Evolutionary conservation across 305 asterid species (phyloP).

Genomic region (Fraxinus velutina): DNA sequence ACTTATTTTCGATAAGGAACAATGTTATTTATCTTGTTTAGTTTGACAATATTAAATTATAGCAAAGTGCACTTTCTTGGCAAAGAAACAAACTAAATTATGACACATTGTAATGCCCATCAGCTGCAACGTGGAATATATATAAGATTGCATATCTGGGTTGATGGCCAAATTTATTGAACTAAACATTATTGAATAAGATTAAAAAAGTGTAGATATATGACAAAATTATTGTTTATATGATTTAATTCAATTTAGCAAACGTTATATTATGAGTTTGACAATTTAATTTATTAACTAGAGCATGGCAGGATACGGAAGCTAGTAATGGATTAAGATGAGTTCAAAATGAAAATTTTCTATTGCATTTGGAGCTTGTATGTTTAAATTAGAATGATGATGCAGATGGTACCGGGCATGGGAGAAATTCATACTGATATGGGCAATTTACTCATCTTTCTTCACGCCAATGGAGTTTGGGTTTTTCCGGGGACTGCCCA

Average conservation of each 20-base stretch:
- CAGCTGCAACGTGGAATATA: background rate
- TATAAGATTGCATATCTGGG: background rate
- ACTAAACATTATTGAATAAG: background rate
- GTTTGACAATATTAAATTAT: background rate
- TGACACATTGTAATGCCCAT: background rate
- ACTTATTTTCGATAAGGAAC: background rate
- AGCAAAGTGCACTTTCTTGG: background rate
- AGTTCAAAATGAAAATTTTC: background rate
- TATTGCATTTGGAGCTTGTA: background rate
- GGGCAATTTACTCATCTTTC: slow-evolving; percentile 86
- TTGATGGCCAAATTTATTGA: background rate
- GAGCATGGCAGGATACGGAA: background rate
- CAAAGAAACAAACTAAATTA: background rate
- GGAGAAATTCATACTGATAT: slow-evolving; percentile 73
- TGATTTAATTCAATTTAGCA: background rate
- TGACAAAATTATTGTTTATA: background rate
- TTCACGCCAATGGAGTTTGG: slow-evolving; percentile 93
- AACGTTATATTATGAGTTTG: background rate
- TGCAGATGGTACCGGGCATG: slow-evolving; percentile 87
- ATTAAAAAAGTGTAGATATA: background rate
- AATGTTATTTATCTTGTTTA: background rate
- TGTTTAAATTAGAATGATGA: slow-evolving; percentile 5
- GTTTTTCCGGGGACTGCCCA: slow-evolving; percentile 81
- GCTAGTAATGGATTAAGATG: background rate
- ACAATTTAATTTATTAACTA: background rate